These are phyloP conservation scores for Euphorbia lathyris DNA, from an alignment of 345 rosid species.

Conservation along the genomic window DNA sequence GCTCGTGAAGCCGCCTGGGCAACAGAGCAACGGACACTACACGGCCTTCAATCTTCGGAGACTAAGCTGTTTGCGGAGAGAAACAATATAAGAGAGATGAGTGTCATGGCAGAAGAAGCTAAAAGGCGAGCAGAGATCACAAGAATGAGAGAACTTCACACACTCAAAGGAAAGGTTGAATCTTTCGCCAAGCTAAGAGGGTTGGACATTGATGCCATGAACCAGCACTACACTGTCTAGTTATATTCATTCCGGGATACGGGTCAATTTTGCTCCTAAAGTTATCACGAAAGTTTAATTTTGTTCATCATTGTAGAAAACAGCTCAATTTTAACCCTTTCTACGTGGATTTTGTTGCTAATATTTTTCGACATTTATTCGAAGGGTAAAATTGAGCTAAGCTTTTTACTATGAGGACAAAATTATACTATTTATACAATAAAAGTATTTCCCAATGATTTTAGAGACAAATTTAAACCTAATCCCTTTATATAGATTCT, in stretches of 20 bases:
- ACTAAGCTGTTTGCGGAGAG: slow-evolving; percentile 24
- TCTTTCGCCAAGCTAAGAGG: slow-evolving; percentile 48
- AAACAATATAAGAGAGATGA: slow-evolving; percentile 26
- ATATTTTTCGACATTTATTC: too few species aligned
- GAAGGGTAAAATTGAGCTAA: too few species aligned
- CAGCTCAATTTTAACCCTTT: too few species aligned
- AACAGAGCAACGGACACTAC: slow-evolving; percentile 36
- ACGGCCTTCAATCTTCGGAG: slow-evolving; percentile 33
- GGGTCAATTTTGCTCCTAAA: too few species aligned
- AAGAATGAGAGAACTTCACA: slow-evolving; percentile 51
- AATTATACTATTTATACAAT: too few species aligned
- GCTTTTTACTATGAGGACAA: too few species aligned
- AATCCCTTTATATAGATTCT: too few species aligned
- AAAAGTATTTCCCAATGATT: too few species aligned
- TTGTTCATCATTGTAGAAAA: too few species aligned
- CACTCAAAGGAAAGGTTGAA: slow-evolving; percentile 52
- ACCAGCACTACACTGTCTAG: slow-evolving; percentile 33
- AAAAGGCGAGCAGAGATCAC: slow-evolving; percentile 46
- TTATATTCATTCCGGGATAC: background rate
- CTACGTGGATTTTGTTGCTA: too few species aligned
- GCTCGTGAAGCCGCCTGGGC: slow-evolving; percentile 50
- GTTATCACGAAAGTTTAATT: too few species aligned
- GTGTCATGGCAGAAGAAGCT: slow-evolving; percentile 51
- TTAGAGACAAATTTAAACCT: too few species aligned
- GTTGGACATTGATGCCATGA: slow-evolving; percentile 38